Conservation (phyloP, 116 monocot species). For the Dioscorea cayenensis region DNA sequence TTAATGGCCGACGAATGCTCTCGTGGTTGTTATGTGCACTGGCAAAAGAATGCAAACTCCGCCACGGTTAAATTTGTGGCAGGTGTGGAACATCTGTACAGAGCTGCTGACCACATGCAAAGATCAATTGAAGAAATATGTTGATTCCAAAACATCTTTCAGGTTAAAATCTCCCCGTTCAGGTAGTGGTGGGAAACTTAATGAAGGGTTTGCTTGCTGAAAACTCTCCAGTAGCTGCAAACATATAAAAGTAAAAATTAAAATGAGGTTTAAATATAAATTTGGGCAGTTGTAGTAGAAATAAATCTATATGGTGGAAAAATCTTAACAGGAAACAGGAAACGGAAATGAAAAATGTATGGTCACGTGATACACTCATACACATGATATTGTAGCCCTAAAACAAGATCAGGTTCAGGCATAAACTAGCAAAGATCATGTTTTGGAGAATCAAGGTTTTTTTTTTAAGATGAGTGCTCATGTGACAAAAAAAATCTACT, state of each 20-base stretch:
- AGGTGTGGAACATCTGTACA: slow-evolving; percentile 1
- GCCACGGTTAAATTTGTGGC: background rate
- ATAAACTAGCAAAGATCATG: no score
- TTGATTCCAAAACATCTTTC: slow-evolving; percentile 69
- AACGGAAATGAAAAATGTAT: no score
- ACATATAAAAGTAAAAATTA: background rate
- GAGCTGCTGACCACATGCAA: background rate
- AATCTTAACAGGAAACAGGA: no score
- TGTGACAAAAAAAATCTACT: no score
- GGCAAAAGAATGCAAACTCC: no score
- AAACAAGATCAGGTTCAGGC: no score
- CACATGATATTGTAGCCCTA: no score
- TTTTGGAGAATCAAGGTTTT: background rate
- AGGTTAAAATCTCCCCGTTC: slow-evolving; percentile 81
- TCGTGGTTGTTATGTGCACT: no score
- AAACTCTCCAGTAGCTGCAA: slow-evolving; percentile 81
- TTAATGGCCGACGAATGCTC: no score
- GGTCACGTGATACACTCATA: no score
- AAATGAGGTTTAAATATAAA: slow-evolving; percentile 1
- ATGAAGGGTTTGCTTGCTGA: slow-evolving; percentile 66
- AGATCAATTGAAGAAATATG: slow-evolving; percentile 95
- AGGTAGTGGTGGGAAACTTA: slow-evolving; percentile 82
- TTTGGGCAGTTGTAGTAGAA: background rate
- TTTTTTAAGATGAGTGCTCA: background rate
- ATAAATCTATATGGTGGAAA: background rate